These are phyloP conservation scores for Cyathus striatus DNA, from an alignment of 768 basidiomycete genomes.

Conservation along the genomic window DNA sequence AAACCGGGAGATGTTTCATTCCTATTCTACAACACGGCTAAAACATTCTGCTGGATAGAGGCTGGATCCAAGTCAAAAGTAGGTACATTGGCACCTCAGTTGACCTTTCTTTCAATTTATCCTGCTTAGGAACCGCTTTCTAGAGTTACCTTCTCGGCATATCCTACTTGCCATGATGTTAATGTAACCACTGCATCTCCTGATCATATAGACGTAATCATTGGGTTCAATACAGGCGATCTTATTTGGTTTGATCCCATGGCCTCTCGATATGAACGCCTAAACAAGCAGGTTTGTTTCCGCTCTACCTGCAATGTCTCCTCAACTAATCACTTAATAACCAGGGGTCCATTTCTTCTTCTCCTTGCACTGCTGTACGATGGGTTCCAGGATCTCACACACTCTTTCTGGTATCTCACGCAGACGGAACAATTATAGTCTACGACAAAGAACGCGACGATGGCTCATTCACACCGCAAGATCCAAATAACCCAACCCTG, in stretches of 20 bases:
- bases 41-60: conserved; percentile 84
- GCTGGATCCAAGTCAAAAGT: conserved; percentile 84
- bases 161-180: conserved; percentile 90
- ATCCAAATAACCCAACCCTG: conserved; percentile 33
- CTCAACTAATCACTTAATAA: conserved; percentile 3
- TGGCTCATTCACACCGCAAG: conserved; percentile 62
- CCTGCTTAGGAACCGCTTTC: conserved; percentile 73
- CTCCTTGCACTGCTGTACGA: conserved; percentile 82
- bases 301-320: background rate
- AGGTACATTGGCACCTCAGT: conserved; percentile 8
- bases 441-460: conserved; percentile 93
- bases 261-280: conserved; percentile 27
- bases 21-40: conserved; percentile 83
- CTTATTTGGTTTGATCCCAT: conserved; percentile 75
- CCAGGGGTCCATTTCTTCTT: conserved; percentile 73
- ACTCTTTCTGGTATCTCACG: conserved; percentile 82
- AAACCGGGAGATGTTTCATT: conserved; percentile 85
- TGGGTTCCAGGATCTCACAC: conserved; percentile 83
- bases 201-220: conserved; percentile 80
- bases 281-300: conserved; percentile 72
- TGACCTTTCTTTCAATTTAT: conserved; percentile 3
- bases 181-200: conserved; percentile 73
- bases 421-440: conserved; percentile 83
- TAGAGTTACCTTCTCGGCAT: conserved; percentile 77
- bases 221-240: conserved; percentile 95